Evolutionary conservation across 768 basidiomycete genomes (phyloP), one percentile per base, ranked within the genome.

Genomic region (Leccinum broughii): DNA sequence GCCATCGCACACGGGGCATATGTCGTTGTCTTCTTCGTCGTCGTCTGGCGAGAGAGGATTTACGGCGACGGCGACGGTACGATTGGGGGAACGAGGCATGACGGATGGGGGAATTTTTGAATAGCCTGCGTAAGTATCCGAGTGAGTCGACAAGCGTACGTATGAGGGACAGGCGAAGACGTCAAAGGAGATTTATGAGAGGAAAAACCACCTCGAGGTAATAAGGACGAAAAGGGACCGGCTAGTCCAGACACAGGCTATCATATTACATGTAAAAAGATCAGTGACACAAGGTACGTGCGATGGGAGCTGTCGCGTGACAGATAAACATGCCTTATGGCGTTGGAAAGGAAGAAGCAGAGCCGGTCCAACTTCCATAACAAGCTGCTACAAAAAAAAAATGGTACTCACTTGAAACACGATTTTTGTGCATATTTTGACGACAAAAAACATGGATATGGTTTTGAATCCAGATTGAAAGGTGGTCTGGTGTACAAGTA

Each of bases 1-100:
- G 70, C 89, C 87, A 80, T 93, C 92, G 89, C 91, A 93, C 64
- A 93, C 90, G 8, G 90, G 91, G 75, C 91, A 93, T 58, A 93
- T 91, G 73, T 92, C 88, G 84, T 85, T 84, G 81, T 90, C 89
- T 71, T 92, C 91, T 71, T 92, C 91, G 75, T 89, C 87, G 78
- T 86, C 85, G 76, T 82, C 79, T 61, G 55, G 68, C 55, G 70
- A 65, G 65, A 66, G 62, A 65, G 44, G 67, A 67, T 68, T 77
- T 75, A 68, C 75, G 73, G 68, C 71, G 76, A 70, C 77, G 79
- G 73, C 83, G 78, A 81, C 77, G 80, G 85, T 87, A 86, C 85
- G 78, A 79, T 84, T 76, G 80, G 83, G 81, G 84, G 85, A 76
- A 85, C 80, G 76, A 80, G 86, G 78, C 86, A 88, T 85, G 78